Conservation (phyloP, 805 yeast genomes). For the Ogataea dorogensis region DNA sequence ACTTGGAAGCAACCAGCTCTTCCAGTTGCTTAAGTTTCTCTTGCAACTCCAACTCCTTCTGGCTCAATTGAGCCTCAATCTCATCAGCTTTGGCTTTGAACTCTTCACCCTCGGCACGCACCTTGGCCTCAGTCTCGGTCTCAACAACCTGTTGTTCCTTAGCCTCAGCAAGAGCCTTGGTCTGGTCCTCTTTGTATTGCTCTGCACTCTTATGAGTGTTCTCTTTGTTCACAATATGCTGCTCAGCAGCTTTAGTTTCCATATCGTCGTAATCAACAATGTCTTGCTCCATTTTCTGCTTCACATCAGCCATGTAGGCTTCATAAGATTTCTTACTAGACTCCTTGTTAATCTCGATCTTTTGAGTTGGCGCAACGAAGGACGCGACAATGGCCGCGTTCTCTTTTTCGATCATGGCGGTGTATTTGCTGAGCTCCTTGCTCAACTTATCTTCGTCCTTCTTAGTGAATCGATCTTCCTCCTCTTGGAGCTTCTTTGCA, state of each 20-base stretch:
- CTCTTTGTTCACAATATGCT: slow-evolving; percentile 45
- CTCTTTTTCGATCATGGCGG: slow-evolving; percentile 41
- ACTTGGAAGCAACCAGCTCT: slow-evolving; percentile 42
- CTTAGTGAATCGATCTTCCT: slow-evolving; percentile 35
- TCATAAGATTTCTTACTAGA: slow-evolving; percentile 34
- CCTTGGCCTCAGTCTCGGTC: slow-evolving; percentile 31
- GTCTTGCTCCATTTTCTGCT: slow-evolving; percentile 44
- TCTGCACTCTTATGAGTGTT: slow-evolving; percentile 42
- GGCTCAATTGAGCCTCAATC: slow-evolving; percentile 35
- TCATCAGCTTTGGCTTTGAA: slow-evolving; percentile 40
- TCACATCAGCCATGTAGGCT: slow-evolving; percentile 41
- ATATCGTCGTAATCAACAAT: slow-evolving; percentile 43
- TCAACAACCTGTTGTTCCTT: slow-evolving; percentile 32
- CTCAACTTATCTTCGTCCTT: slow-evolving; percentile 33
- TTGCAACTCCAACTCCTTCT: slow-evolving; percentile 39
- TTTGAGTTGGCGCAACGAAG: slow-evolving; percentile 26
- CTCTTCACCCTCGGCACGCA: slow-evolving; percentile 41
- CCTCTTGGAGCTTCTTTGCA: slow-evolving; percentile 37
- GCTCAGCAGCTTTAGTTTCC: slow-evolving; percentile 45
- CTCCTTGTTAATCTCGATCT: slow-evolving; percentile 25
- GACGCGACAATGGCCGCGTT: slow-evolving; percentile 31
- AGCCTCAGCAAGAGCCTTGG: slow-evolving; percentile 28
- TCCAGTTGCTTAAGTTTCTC: slow-evolving; percentile 33
- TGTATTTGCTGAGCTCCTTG: slow-evolving; percentile 38
- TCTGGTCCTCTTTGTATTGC: slow-evolving; percentile 39